phyloP scores from a whole-genome alignment of 192 early-diverging fungal species.

The Coemansia sp. region DNA sequence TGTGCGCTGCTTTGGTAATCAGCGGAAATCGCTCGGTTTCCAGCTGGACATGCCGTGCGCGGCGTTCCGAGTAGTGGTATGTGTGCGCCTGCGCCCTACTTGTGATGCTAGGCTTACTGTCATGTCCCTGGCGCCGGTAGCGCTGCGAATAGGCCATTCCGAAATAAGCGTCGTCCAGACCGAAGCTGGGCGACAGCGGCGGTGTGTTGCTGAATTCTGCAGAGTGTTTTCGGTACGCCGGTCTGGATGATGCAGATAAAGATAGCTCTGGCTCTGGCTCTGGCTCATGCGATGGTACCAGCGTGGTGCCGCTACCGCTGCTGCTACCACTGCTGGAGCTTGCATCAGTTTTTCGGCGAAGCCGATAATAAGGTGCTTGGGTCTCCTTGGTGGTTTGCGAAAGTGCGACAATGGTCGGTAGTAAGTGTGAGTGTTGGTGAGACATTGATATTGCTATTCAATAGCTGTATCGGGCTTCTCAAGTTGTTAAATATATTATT shows the following conservation, averaged over 20 bases:
- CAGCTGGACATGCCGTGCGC: slow-evolving; percentile 30
- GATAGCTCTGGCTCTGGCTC: background rate
- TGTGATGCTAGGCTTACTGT: background rate
- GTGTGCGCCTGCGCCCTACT: background rate
- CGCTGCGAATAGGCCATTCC: slow-evolving; percentile 39
- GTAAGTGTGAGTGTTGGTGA: background rate
- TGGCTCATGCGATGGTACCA: background rate
- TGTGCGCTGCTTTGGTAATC: slow-evolving; percentile 22
- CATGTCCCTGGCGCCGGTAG: background rate
- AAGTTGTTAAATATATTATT: too few species aligned
- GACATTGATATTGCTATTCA: background rate
- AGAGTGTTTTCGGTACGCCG: background rate
- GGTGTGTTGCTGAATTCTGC: slow-evolving; percentile 24
- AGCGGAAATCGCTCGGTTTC: slow-evolving; percentile 12
- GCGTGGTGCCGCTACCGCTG: slow-evolving; percentile 4
- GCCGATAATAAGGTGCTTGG: background rate
- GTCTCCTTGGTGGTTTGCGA: background rate
- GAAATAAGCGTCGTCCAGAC: slow-evolving; percentile 23
- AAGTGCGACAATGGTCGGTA: slow-evolving; percentile 15
- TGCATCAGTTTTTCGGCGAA: background rate
- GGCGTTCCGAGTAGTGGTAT: slow-evolving; percentile 18
- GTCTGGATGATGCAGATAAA: background rate
- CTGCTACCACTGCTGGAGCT: slow-evolving; percentile 3
- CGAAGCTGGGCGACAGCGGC: slow-evolving; percentile 10
- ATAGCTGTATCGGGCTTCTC: background rate